phyloP scores from a whole-genome alignment of 495 filamentous ascomycete species.

The Xylaria longipes region DNA sequence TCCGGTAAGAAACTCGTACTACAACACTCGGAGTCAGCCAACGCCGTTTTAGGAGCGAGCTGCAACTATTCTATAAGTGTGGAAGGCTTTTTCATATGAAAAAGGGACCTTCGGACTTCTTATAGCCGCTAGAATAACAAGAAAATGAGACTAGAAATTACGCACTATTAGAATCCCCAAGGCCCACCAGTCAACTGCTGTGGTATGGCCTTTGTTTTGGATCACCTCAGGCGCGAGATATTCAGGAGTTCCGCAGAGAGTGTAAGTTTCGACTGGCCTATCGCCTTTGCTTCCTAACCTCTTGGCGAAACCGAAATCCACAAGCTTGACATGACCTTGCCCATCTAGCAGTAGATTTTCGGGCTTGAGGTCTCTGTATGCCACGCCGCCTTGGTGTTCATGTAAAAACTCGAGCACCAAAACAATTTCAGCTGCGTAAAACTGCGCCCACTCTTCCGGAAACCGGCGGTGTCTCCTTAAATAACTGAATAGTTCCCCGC shows the following conservation, averaged over 20 bases:
- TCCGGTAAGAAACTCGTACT: slow-evolving; percentile 91
- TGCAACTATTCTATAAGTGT: neutral
- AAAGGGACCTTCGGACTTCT: neutral
- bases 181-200: slow-evolving; percentile 99
- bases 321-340: slow-evolving; percentile 91
- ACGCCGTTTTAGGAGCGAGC: neutral
- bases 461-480: slow-evolving; percentile 85
- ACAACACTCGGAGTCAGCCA: neutral
- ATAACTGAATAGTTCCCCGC: slow-evolving; percentile 95
- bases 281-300: slow-evolving; percentile 61
- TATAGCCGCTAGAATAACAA: neutral
- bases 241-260: slow-evolving; percentile 94
- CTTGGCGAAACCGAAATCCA: slow-evolving; percentile 99
- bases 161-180: slow-evolving; percentile 81
- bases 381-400: slow-evolving; percentile 79
- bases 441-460: slow-evolving; percentile 81
- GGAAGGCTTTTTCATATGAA: neutral
- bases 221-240: slow-evolving; percentile 98
- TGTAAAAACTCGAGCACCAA: slow-evolving; percentile 93
- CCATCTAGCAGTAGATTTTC: slow-evolving; percentile 94
- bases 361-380: slow-evolving; percentile 94
- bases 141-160: neutral
- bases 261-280: slow-evolving; percentile 83
- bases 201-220: slow-evolving; percentile 90
- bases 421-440: slow-evolving; percentile 96